phyloP scores from a whole-genome alignment of 23 red algal species.

The Cyanidium caldarium region DNA sequence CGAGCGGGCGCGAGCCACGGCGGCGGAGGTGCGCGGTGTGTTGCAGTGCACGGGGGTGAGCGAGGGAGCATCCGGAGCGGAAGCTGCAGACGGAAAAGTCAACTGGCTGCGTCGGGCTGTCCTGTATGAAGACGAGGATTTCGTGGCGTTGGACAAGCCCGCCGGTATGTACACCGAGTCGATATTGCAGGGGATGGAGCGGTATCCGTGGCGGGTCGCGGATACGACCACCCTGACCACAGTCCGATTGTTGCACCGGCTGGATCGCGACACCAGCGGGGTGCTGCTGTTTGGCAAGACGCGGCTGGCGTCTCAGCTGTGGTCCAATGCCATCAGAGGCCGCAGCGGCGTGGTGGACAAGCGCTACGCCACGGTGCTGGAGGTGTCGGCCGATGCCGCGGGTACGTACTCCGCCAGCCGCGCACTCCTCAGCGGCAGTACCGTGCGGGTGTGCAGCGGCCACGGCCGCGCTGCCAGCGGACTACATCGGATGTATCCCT shows the following conservation, averaged over 20 bases:
- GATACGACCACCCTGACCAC: too few relatives aligned
- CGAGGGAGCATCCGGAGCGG: too few relatives aligned
- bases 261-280: slow-evolving; percentile 4
- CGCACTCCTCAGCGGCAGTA: background rate
- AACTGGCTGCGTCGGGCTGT: too few relatives aligned
- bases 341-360: background rate
- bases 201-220: background rate
- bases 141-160: background rate
- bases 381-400: background rate
- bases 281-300: background rate
- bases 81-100: too few relatives aligned
- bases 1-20: too few relatives aligned
- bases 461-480: background rate
- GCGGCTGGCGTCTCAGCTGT: background rate
- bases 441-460: background rate
- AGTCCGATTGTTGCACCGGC: too few relatives aligned
- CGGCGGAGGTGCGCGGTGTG: too few relatives aligned
- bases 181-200: background rate
- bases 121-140: background rate
- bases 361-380: background rate
- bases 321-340: background rate
- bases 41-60: too few relatives aligned
- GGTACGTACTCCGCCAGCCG: too few relatives aligned
- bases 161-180: background rate
- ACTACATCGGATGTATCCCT: background rate